phyloP scores from a whole-genome alignment of 2,329 filamentous ascomycete species.

The Coniochaeta sp. region DNA sequence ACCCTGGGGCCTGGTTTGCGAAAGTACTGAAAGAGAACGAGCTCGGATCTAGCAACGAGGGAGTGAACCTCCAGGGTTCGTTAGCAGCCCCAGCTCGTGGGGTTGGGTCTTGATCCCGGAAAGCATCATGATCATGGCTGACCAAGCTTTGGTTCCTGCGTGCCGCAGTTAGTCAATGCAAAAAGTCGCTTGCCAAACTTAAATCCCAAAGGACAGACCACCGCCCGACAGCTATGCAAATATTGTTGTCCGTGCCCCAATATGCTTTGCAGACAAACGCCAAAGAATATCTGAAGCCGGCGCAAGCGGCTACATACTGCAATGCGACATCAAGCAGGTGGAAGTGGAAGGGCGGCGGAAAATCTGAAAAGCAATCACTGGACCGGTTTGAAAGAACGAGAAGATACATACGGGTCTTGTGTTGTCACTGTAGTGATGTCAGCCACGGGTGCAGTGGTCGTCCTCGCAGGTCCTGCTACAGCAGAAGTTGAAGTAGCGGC shows the following conservation, averaged over 20 bases:
- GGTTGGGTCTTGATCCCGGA: constrained; percentile 71
- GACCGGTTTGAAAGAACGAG: not conserved
- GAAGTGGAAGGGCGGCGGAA: not conserved
- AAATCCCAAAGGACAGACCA: not conserved
- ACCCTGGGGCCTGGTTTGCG: constrained; percentile 70
- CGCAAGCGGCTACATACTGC: not conserved
- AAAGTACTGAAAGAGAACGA: constrained; percentile 75
- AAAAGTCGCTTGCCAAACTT: not conserved
- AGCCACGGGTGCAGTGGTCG: constrained; percentile 23
- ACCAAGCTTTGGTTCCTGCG: not conserved
- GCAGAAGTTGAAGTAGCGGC: constrained; percentile 39
- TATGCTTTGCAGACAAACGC: not conserved
- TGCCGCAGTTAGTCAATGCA: not conserved
- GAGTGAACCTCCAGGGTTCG: constrained; percentile 82
- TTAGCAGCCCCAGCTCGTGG: constrained; percentile 68
- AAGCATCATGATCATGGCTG: constrained; percentile 28
- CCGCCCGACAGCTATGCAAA: not conserved
- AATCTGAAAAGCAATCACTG: too few relatives aligned
- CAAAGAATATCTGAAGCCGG: not conserved
- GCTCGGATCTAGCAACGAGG: constrained; percentile 79
- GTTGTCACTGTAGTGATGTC: constrained; percentile 16
- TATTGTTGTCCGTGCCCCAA: not conserved
- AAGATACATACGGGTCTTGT: constrained; percentile 23
- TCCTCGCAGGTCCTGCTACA: constrained; percentile 31
- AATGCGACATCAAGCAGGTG: not conserved